phyloP scores from a whole-genome alignment of 257 asterid species.

The Echium plantagineum region DNA sequence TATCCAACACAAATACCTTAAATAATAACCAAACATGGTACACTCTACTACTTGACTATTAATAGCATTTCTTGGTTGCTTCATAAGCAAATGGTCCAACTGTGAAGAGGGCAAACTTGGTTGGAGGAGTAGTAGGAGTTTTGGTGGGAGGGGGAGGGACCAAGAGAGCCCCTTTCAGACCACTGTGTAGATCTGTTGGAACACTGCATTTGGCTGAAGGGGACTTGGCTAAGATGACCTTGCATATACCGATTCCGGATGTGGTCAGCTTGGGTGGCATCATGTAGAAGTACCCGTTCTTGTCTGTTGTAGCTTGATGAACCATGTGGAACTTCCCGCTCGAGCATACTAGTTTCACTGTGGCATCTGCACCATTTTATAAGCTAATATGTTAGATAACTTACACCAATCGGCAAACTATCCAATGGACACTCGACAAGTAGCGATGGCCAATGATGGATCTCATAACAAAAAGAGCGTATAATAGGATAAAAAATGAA shows the following conservation, averaged over 20 bases:
- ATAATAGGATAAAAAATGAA: no score
- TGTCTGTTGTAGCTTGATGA: constrained; percentile 21
- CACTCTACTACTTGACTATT: neutral
- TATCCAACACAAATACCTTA: no score
- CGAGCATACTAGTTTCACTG: constrained; percentile 46
- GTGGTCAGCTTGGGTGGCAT: constrained; percentile 16
- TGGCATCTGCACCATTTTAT: constrained; percentile 29
- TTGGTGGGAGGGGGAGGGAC: constrained; percentile 12
- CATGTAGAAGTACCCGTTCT: constrained; percentile 31
- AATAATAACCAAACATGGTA: no score
- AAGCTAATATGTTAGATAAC: neutral
- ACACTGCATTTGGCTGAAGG: constrained; percentile 18
- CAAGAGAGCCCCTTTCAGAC: constrained; percentile 24
- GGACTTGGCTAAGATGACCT: constrained; percentile 22
- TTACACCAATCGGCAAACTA: no score
- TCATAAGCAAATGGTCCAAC: constrained; percentile 42
- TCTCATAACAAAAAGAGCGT: no score
- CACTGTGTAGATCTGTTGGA: constrained; percentile 25
- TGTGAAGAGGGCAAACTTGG: constrained; percentile 13
- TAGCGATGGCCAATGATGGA: no score
- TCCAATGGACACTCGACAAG: no score
- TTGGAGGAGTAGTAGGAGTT: constrained; percentile 7
- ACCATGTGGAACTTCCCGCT: constrained; percentile 15
- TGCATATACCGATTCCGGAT: constrained; percentile 21
- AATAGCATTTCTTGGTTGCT: constrained; percentile 17